Conservation (phyloP, 2,329 filamentous ascomycete species). For the Penicillium italicum region DNA sequence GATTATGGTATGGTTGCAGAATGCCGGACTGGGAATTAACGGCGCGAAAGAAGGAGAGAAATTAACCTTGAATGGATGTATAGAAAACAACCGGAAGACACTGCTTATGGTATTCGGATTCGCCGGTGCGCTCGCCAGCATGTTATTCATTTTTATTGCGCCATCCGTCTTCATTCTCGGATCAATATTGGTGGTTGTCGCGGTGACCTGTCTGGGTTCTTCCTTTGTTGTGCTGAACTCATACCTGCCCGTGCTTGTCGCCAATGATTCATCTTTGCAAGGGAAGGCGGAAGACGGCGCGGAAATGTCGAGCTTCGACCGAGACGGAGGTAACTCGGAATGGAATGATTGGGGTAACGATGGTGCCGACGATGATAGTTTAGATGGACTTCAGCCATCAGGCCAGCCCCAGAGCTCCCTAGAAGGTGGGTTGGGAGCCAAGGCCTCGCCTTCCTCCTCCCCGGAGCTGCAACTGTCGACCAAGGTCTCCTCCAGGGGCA, state of each 20-base stretch:
- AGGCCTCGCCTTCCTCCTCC: conserved; percentile 35
- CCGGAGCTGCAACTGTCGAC: conserved; percentile 76
- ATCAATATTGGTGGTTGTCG: conserved; percentile 74
- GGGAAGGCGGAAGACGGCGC: conserved; percentile 18
- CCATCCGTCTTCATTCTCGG: conserved; percentile 74
- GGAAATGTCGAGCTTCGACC: conserved; percentile 25
- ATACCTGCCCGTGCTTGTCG: conserved; percentile 80
- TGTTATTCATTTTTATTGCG: conserved; percentile 77
- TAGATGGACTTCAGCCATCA: conserved; percentile 11
- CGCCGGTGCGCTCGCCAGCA: conserved; percentile 72
- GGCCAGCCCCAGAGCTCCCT: not conserved
- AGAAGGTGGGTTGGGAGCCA: conserved; percentile 10
- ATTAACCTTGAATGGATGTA: conserved; percentile 1
- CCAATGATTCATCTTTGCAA: conserved; percentile 64
- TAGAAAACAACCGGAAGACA: conserved; percentile 64
- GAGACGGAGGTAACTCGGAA: conserved; percentile 14
- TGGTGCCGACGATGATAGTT: conserved; percentile 19
- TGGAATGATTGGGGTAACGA: conserved; percentile 16
- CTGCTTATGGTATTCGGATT: conserved; percentile 77
- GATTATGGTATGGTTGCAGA: conserved; percentile 68
- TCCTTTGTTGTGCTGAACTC: conserved; percentile 91
- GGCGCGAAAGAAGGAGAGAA: not conserved
- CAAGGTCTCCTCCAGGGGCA: conserved; percentile 79
- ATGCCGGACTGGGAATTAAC: not conserved
- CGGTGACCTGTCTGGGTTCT: conserved; percentile 84